Percentiles rank a stretch among this genome's conserved stretches.
Evolutionary conservation across 164 flowering plant genomes (phyloP).

Genomic region (Nymphaea colorata): DNA sequence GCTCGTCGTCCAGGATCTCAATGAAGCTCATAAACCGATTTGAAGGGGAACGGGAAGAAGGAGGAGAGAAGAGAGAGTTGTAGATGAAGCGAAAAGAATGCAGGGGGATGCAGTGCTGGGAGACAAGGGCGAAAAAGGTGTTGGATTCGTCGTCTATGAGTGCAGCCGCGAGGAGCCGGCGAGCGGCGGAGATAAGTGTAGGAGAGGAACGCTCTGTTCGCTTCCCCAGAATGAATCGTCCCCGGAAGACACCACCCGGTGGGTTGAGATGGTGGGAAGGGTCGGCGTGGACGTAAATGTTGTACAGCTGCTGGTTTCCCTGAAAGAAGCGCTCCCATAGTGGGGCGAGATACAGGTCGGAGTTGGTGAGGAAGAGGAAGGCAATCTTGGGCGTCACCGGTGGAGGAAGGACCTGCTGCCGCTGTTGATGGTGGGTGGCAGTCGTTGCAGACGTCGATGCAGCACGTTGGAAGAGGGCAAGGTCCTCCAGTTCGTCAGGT

Average conservation of each 20-base stretch:
- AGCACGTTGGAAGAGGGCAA: conserved; percentile 59
- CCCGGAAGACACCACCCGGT: conserved; percentile 30
- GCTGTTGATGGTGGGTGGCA: conserved; percentile 3
- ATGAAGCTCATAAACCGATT: conserved; percentile 69
- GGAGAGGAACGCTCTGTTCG: conserved; percentile 70
- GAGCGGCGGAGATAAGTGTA: conserved; percentile 73
- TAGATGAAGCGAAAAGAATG: conserved; percentile 65
- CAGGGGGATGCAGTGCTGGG: conserved; percentile 82
- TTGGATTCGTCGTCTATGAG: conserved; percentile 71
- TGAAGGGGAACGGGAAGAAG: no score
- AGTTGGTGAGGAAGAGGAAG: conserved; percentile 75
- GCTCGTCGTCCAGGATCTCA: conserved; percentile 46
- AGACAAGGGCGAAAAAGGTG: conserved; percentile 60
- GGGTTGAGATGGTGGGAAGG: conserved; percentile 28
- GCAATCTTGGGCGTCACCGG: conserved; percentile 53
- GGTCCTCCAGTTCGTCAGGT: conserved; percentile 71
- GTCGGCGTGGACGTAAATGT: conserved; percentile 84
- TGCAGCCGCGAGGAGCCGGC: conserved; percentile 83
- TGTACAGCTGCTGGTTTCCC: conserved; percentile 25
- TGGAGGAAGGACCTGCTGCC: conserved; percentile 21
- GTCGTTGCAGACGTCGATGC: conserved; percentile 17
- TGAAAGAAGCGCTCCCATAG: conserved; percentile 73
- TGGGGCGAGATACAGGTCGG: conserved; percentile 65
- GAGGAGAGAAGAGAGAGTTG: conserved; percentile 36
- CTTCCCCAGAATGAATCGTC: conserved; percentile 42